Evolutionary conservation across 2,329 filamentous ascomycete genomes (phyloP).

Genomic region (Aspergillus costaricaensis): DNA sequence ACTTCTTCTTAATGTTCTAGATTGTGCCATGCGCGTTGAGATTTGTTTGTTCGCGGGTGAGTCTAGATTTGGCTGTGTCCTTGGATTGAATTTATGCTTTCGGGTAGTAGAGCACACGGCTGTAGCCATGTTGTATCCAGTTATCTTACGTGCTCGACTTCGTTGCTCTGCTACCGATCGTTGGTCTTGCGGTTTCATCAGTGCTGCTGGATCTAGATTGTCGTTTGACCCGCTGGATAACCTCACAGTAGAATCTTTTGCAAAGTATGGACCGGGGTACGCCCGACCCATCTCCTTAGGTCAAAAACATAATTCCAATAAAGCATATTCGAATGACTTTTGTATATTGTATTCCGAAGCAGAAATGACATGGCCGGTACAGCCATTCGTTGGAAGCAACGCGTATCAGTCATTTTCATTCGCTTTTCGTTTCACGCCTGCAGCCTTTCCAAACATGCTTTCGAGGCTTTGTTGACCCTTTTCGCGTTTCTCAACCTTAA

Average conservation of each 20-base stretch:
- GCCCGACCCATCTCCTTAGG: too few relatives aligned
- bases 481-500: slow-evolving; percentile 33
- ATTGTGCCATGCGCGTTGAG: neutral
- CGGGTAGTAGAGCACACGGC: too few relatives aligned
- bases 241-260: too few relatives aligned
- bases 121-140: neutral
- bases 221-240: neutral
- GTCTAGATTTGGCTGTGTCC: neutral
- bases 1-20: neutral
- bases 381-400: neutral
- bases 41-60: neutral
- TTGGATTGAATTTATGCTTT: neutral
- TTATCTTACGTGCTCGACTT: neutral
- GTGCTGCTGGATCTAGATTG: neutral
- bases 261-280: too few relatives aligned
- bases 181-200: neutral
- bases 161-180: neutral
- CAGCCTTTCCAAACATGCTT: slow-evolving; percentile 28
- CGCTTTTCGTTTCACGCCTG: slow-evolving; percentile 23
- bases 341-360: neutral
- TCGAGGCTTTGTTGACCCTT: slow-evolving; percentile 38
- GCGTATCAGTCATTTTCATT: neutral
- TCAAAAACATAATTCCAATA: too few relatives aligned
- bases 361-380: neutral
- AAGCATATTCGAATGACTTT: too few relatives aligned